These are phyloP conservation scores for Luffa aegyptiaca DNA, from an alignment of 306 rosid species.

Conservation along the genomic window DNA sequence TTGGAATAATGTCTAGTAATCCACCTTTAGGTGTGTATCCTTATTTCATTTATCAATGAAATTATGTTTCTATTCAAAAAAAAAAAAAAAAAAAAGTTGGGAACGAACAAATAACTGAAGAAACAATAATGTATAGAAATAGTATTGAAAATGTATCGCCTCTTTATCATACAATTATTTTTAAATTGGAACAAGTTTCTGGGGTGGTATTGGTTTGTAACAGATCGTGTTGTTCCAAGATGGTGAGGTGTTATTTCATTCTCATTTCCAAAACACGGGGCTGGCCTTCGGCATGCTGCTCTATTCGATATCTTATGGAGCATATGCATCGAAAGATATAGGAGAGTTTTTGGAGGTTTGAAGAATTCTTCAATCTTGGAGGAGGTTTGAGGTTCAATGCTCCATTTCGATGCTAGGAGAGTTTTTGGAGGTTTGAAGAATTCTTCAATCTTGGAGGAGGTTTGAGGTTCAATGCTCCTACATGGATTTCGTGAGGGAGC, in stretches of 20 bases:
- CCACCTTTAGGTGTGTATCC: too few relatives aligned
- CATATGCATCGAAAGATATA: not conserved
- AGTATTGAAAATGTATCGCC: not conserved
- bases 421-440: too few relatives aligned
- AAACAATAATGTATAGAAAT: not conserved
- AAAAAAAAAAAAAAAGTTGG: too few relatives aligned
- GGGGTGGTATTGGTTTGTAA: not conserved
- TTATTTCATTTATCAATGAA: too few relatives aligned
- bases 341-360: too few relatives aligned
- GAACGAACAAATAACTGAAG: not conserved
- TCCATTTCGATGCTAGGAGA: not conserved
- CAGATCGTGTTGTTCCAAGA: not conserved
- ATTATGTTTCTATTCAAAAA: too few relatives aligned
- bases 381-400: not conserved
- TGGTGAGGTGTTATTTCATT: not conserved
- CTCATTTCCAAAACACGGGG: not conserved
- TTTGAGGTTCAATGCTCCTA: not conserved
- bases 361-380: not conserved
- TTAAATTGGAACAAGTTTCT: not conserved
- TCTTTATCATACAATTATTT: not conserved
- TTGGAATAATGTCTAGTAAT: too few relatives aligned
- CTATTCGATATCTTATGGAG: not conserved
- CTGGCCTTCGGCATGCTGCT: not conserved
- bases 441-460: not conserved
- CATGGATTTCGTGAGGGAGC: too few relatives aligned